These are phyloP conservation scores for Microbotryum saponariae DNA, from an alignment of 1,284 basidiomycete species.

Conservation along the genomic window DNA sequence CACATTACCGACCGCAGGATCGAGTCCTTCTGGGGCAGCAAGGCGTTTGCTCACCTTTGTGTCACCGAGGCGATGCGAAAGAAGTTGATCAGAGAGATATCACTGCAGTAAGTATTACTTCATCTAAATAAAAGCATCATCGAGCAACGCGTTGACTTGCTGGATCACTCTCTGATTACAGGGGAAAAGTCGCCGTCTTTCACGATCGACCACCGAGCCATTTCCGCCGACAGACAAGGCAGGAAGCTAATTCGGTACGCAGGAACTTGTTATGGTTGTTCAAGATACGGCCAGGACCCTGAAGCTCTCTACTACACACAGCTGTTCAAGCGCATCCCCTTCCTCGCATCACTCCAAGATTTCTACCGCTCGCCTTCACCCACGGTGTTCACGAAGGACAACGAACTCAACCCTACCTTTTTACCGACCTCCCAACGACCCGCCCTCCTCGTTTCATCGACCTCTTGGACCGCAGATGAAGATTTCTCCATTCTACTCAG, in stretches of 20 bases:
- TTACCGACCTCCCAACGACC: slow-evolving; percentile 56
- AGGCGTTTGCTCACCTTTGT: slow-evolving; percentile 83
- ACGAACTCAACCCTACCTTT: slow-evolving; percentile 41
- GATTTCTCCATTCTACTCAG: slow-evolving; percentile 78
- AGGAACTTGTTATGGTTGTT: too few species aligned
- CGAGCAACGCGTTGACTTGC: too few species aligned
- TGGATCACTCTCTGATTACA: slow-evolving; percentile 40
- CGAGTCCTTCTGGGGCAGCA: slow-evolving; percentile 66
- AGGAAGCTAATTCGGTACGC: slow-evolving; percentile 64
- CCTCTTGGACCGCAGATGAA: slow-evolving; percentile 96
- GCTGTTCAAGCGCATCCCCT: slow-evolving; percentile 53
- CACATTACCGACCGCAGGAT: slow-evolving; percentile 51
- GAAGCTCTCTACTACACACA: slow-evolving; percentile 33
- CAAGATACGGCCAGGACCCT: background rate
- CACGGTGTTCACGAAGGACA: slow-evolving; percentile 32
- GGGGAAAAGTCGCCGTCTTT: slow-evolving; percentile 67
- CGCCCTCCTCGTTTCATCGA: slow-evolving; percentile 81
- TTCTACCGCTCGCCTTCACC: slow-evolving; percentile 6
- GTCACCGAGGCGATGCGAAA: slow-evolving; percentile 83
- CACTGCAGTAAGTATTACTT: slow-evolving; percentile 55
- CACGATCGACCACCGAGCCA: slow-evolving; percentile 79
- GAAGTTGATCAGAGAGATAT: slow-evolving; percentile 64
- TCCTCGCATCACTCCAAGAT: slow-evolving; percentile 25
- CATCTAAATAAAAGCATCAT: too few species aligned
- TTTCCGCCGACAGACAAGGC: slow-evolving; percentile 61